A percentile compares a stretch with the other conserved stretches of the same genome.
Evolutionary conservation across 345 rosid species (phyloP).

Genomic region (Brassica incana): DNA sequence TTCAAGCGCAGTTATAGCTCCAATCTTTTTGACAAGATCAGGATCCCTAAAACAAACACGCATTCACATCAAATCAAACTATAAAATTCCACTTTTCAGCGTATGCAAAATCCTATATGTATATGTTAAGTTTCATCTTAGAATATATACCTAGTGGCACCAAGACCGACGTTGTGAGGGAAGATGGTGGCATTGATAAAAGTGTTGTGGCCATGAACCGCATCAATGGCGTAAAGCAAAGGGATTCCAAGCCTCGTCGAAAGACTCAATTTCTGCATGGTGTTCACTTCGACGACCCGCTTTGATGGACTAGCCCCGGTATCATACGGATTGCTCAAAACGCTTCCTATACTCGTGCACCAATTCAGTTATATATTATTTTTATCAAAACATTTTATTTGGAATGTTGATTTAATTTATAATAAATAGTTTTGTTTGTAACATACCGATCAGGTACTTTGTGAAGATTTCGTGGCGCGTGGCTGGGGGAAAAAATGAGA

Average conservation of each 20-base stretch:
- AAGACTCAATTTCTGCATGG: constrained; percentile 53
- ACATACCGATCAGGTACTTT: constrained; percentile 68
- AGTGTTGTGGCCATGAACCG: constrained; percentile 79
- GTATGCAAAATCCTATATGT: background rate
- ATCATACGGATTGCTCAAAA: constrained; percentile 54
- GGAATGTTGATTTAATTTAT: background rate
- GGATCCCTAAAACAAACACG: constrained; percentile 60
- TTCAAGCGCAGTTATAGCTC: constrained; percentile 93
- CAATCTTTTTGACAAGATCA: constrained; percentile 69
- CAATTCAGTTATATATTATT: background rate
- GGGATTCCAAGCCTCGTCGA: constrained; percentile 83
- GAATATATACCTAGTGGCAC: constrained; percentile 63
- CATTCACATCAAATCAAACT: background rate
- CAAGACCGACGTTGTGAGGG: constrained; percentile 87
- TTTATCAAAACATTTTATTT: background rate
- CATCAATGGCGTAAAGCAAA: constrained; percentile 78
- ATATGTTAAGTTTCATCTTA: background rate
- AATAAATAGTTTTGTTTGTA: background rate
- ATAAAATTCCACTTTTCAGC: background rate
- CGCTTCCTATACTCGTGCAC: constrained; percentile 46
- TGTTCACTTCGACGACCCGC: constrained; percentile 53
- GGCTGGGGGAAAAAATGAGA: background rate
- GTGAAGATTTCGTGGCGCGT: constrained; percentile 44
- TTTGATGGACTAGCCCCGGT: constrained; percentile 25
- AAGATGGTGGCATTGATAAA: constrained; percentile 81